Percentiles rank a stretch among this genome's conserved stretches.
Conservation (phyloP, 2,329 filamentous ascomycete genomes). For the Fusarium nematophilum region DNA sequence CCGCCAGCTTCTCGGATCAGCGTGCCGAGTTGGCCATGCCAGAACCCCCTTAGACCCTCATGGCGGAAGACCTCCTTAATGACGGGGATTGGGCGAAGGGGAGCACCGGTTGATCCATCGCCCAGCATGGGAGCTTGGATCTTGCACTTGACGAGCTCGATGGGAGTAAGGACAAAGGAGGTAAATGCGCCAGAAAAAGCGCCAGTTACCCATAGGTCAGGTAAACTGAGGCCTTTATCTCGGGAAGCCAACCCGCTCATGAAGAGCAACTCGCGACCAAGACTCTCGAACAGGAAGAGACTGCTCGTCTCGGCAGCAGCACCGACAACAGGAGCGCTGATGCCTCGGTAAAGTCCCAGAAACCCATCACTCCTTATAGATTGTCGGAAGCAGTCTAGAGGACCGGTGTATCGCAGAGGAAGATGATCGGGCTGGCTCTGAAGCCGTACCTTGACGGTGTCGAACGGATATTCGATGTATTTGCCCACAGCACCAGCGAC, state of each 20-base stretch:
- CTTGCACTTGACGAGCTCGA: conserved; percentile 98
- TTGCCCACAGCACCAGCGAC: conserved; percentile 89
- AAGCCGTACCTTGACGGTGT: conserved; percentile 96
- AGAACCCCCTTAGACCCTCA: conserved; percentile 87
- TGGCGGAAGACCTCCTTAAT: conserved; percentile 84
- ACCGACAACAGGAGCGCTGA: conserved; percentile 89
- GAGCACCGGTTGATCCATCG: conserved; percentile 55
- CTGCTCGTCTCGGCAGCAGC: conserved; percentile 93
- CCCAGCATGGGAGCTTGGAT: conserved; percentile 80
- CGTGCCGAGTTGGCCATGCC: conserved; percentile 94
- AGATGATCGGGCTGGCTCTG: conserved; percentile 93
- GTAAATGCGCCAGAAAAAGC: conserved; percentile 90
- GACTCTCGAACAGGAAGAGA: conserved; percentile 90
- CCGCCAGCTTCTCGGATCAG: conserved; percentile 94
- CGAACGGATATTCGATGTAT: conserved; percentile 98
- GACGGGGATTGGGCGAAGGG: conserved; percentile 74
- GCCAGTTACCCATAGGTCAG: conserved; percentile 81
- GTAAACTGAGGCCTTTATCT: conserved; percentile 75
- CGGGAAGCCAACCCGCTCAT: conserved; percentile 59
- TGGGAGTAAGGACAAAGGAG: conserved; percentile 89
- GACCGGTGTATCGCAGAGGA: conserved; percentile 84
- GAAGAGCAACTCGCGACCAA: conserved; percentile 76
- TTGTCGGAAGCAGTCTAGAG: conserved; percentile 92
- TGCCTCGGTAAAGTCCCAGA: conserved; percentile 86
- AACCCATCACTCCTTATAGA: conserved; percentile 84